Base-by-base conservation (phyloP, 345 rosid species). In the Adansonia digitata region DNA sequence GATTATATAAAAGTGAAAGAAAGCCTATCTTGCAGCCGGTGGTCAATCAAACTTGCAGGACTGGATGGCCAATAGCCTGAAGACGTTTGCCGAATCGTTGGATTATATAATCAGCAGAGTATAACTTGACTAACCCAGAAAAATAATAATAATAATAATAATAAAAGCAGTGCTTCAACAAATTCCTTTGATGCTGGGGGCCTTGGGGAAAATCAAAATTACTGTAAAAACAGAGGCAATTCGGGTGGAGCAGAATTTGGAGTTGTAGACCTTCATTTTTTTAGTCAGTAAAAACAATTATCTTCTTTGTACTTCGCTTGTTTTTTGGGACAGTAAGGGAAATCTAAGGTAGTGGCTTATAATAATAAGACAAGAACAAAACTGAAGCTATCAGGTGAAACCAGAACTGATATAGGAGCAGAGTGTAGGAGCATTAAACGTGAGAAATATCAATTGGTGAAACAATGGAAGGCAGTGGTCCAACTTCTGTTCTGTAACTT, bases 351-450 rank as follows among this genome's bases (percentile, higher is more conserved):
- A 37, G 14, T 27, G 0, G 37, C 12, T 4, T 4, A 5, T 27
- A n/a, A n/a, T n/a, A n/a, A n/a, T n/a, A n/a, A 42, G 24, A 35
- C 42, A 22, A n/a, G 55, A 70, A 70, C 73, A 70, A 51, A 70
- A 70, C 60, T 49, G 73, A 70, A 70, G 60, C 73, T 20, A 1
- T 5, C 52, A 14, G 73, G 15, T 12, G 17, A 29, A 22, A 43
- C 45, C n/a, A n/a, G 43, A 34, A 62, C 0, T 61, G 66, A 31
- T 12, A 13, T 12, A 14, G 55, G 22, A 22, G 29, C 59, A 20
- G 1, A 53, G 53, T 17, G n/a, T n/a, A n/a, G n/a, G n/a, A n/a
- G n/a, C n/a, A n/a, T n/a, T 9, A 55, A 53, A 22, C 20, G 59
- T 53, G 59, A n/a, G 13, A 53, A 53, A 52, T 7, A 20, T 24